Percentiles rank a stretch among this genome's conserved stretches.
phyloP scores from a whole-genome alignment of 305 asterid species.

The Salvia sclarea region DNA sequence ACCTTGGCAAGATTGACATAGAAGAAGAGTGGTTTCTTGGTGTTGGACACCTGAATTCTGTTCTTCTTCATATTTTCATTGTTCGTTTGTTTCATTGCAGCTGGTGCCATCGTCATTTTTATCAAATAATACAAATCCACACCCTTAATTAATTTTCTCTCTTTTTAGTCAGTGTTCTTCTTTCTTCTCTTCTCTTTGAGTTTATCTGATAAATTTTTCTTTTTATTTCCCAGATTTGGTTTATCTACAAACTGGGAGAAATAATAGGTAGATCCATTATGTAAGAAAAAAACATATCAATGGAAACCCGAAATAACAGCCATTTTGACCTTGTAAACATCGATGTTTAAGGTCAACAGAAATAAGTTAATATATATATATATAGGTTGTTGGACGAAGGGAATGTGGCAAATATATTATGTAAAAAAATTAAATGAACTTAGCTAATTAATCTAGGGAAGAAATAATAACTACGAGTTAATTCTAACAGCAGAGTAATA shows the following conservation, averaged over 20 bases:
- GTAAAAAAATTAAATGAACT: neutral
- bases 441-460: too few relatives aligned
- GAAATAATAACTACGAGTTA: too few relatives aligned
- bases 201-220: neutral
- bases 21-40: constrained; percentile 86
- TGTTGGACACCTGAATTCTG: constrained; percentile 80
- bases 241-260: constrained; percentile 31
- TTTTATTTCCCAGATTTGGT: neutral
- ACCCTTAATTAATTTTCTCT: neutral
- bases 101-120: constrained; percentile 55
- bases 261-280: constrained; percentile 16
- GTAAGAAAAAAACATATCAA: constrained; percentile 7
- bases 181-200: neutral
- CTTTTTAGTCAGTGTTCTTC: neutral
- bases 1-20: constrained; percentile 88
- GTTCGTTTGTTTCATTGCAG: constrained; percentile 36
- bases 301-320: constrained; percentile 38
- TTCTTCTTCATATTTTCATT: constrained; percentile 51
- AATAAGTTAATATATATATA: neutral
- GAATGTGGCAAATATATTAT: constrained; percentile 12
- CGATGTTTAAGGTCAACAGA: constrained; percentile 19
- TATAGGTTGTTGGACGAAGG: constrained; percentile 31
- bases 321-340: constrained; percentile 45
- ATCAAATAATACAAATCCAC: neutral
- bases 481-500: too few relatives aligned